Base-by-base conservation (phyloP, 768 basidiomycete species). In the Xanthoconium purpureum region DNA sequence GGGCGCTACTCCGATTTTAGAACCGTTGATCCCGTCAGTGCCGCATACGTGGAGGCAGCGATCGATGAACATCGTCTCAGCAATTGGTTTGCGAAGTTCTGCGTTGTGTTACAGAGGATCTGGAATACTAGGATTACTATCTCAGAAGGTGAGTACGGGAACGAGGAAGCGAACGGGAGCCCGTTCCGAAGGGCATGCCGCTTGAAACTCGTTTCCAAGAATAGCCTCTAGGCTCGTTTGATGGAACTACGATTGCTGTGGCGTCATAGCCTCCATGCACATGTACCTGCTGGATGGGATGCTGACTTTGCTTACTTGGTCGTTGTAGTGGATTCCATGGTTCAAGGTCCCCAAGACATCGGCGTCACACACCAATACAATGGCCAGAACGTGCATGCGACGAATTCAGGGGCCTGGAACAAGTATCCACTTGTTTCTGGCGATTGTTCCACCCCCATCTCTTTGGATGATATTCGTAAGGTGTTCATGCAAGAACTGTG, bases 401-500 rank as follows among this genome's bases (percentile, higher is more conserved):
- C 47, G 28, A 50, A 59, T 38, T 47, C 46, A 6, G 8, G 29
- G 42, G 45, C 56, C 24, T 55, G 56, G n/a, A 13, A 57, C 45
- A 47, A 36, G 32, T 59, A 58, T 33, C 37, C 39, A 32, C 55
- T 59, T 11, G 50, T 59, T 29, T 56, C 55, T 8, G 36, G 47
- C 30, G 15, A 13, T 28, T 32, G 24, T 1, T 24, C 24, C 24
- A 24, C 24, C 24, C 24, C 24, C 24, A 24, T 24, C 24, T 24
- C 24, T 24, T 24, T 24, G 24, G 24, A 24, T 24, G 24, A 24
- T 24, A 24, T 24, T 24, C 24, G 24, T 24, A 24, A 24, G 24
- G 24, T 24, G 2, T 24, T 24, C 24, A 24, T 24, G 24, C 24
- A 24, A 24, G 24, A 24, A 24, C 24, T 24, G 24, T 24, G 24